Evolutionary conservation across 768 basidiomycete genomes (phyloP).

Genomic region (Clitopilus hobsonii): DNA sequence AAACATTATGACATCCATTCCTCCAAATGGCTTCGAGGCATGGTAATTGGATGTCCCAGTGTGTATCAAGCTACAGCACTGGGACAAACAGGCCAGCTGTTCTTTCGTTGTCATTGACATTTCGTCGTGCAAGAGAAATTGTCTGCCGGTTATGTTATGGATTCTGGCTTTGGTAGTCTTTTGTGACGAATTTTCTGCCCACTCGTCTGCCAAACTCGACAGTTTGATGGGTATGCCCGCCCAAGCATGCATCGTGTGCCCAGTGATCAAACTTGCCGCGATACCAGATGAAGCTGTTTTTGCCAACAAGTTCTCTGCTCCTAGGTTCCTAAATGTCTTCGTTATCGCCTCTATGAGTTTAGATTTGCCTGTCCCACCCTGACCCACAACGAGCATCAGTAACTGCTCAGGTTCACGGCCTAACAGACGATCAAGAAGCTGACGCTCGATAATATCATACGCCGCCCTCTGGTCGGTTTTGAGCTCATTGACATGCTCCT

Average conservation of each 20-base stretch:
- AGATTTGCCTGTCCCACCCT: slow-evolving; percentile 42
- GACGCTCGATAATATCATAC: neutral
- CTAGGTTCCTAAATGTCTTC: slow-evolving; percentile 20
- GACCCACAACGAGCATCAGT: slow-evolving; percentile 32
- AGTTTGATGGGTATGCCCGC: slow-evolving; percentile 15
- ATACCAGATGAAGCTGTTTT: slow-evolving; percentile 36
- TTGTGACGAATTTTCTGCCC: no score
- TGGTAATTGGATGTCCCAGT: neutral
- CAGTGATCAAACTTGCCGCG: slow-evolving; percentile 33
- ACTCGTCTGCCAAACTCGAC: no score
- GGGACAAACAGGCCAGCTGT: neutral
- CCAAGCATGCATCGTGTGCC: slow-evolving; percentile 28
- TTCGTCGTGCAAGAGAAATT: slow-evolving; percentile 34
- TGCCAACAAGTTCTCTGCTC: slow-evolving; percentile 11
- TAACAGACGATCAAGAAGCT: slow-evolving; percentile 6
- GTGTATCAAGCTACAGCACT: neutral
- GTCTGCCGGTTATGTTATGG: slow-evolving; percentile 8
- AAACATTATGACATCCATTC: slow-evolving; percentile 26
- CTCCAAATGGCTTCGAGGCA: slow-evolving; percentile 4
- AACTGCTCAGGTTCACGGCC: slow-evolving; percentile 18
- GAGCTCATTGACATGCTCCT: neutral
- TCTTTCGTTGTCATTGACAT: neutral
- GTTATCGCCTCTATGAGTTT: slow-evolving; percentile 32
- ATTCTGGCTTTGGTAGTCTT: neutral
- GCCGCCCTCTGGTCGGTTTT: neutral